These are phyloP conservation scores for Miamiensis avidus DNA, from an alignment of 169 alveolate species.

Conservation along the genomic window DNA sequence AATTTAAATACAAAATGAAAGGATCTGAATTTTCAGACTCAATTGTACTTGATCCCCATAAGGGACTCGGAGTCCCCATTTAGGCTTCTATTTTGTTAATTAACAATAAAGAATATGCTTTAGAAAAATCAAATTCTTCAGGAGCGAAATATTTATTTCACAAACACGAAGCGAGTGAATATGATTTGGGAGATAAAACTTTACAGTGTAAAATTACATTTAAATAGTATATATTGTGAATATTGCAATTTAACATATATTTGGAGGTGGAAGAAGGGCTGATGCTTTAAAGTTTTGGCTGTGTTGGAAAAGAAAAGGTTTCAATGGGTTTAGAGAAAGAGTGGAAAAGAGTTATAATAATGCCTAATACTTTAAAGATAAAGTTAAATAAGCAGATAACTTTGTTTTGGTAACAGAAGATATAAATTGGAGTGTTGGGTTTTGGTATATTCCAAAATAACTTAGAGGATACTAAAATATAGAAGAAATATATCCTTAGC, in stretches of 20 bases:
- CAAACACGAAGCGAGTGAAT: neutral
- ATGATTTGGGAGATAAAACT: neutral
- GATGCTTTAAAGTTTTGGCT: neutral
- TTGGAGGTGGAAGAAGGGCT: neutral
- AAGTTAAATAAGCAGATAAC: neutral
- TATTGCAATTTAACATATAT: too few relatives aligned
- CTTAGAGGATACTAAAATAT: neutral
- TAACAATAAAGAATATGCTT: too few relatives aligned
- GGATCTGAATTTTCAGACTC: neutral
- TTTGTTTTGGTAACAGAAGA: neutral
- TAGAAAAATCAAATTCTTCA: neutral
- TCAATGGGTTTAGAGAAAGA: neutral
- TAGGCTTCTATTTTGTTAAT: neutral
- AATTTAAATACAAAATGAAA: neutral
- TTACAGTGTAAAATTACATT: too few relatives aligned
- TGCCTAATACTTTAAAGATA: neutral
- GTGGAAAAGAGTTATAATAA: neutral
- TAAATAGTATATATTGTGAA: too few relatives aligned
- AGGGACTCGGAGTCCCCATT: neutral
- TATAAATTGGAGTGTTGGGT: neutral
- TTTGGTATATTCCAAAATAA: neutral
- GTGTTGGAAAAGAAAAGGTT: neutral
- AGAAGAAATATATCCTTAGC: neutral
- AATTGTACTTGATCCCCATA: neutral
- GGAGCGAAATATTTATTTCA: neutral